A percentile compares a stretch with the other conserved stretches of the same genome.
phyloP scores from a whole-genome alignment of 805 yeast species.

The Kodamaea laetipori region DNA sequence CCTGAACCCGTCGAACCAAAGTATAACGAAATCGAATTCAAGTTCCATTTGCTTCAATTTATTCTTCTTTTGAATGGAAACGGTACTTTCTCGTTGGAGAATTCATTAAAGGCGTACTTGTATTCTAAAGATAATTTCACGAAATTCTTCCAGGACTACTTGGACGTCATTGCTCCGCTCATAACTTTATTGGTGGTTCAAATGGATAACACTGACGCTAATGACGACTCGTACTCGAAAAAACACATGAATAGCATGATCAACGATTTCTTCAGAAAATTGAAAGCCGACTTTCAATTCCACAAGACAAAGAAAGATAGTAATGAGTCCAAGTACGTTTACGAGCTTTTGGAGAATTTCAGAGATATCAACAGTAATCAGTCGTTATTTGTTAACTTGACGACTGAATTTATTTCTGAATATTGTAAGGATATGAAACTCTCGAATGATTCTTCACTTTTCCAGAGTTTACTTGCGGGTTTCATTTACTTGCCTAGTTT shows the following conservation, averaged over 20 bases:
- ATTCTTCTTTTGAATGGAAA: slow-evolving; percentile 31
- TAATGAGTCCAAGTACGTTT: slow-evolving; percentile 31
- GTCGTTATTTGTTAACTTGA: slow-evolving; percentile 35
- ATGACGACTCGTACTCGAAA: slow-evolving; percentile 19
- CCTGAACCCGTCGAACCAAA: slow-evolving; percentile 4
- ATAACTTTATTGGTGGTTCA: slow-evolving; percentile 23
- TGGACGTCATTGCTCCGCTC: slow-evolving; percentile 37
- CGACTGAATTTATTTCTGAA: slow-evolving; percentile 43
- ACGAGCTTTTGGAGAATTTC: slow-evolving; percentile 34
- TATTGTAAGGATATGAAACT: slow-evolving; percentile 40
- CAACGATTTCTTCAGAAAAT: slow-evolving; percentile 25
- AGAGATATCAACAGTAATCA: slow-evolving; percentile 30
- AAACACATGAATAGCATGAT: slow-evolving; percentile 22
- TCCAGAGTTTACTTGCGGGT: slow-evolving; percentile 44
- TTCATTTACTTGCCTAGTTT: slow-evolving; percentile 44
- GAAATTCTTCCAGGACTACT: slow-evolving; percentile 32
- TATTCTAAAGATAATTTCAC: slow-evolving; percentile 42
- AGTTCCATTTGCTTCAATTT: slow-evolving; percentile 43
- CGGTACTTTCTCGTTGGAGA: slow-evolving; percentile 21
- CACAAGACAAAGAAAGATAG: slow-evolving; percentile 19
- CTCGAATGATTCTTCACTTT: slow-evolving; percentile 43
- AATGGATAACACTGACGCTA: slow-evolving; percentile 4
- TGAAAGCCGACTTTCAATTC: slow-evolving; percentile 26
- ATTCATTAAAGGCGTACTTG: slow-evolving; percentile 35
- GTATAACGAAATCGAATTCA: slow-evolving; percentile 35